phyloP scores from a whole-genome alignment of 139 green algal species.

The Ostreobium quekettii region DNA sequence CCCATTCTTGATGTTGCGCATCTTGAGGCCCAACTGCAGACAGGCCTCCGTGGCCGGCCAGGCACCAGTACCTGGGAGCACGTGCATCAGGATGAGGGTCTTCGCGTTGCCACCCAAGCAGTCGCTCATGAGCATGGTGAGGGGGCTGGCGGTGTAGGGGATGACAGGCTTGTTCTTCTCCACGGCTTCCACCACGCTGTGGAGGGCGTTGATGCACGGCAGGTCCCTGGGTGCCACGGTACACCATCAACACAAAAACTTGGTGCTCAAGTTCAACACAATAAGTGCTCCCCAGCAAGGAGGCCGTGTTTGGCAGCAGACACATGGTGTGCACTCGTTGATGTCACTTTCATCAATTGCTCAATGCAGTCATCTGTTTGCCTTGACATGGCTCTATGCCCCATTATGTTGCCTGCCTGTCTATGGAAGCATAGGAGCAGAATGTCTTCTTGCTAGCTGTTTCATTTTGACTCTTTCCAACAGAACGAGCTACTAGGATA shows the following conservation, averaged over 20 bases:
- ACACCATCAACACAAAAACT: too few species aligned
- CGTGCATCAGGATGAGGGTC: constrained; percentile 72
- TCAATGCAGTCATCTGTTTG: too few species aligned
- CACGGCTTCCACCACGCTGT: constrained; percentile 14
- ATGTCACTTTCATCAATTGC: too few species aligned
- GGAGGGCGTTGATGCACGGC: not conserved
- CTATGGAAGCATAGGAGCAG: not conserved
- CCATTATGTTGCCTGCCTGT: too few species aligned
- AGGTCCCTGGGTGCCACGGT: not conserved
- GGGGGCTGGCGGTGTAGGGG: constrained; percentile 50
- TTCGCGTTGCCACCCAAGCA: constrained; percentile 69
- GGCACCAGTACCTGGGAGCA: constrained; percentile 23
- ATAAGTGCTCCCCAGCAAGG: too few species aligned
- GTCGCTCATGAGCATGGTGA: constrained; percentile 97
- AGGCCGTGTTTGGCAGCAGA: too few species aligned
- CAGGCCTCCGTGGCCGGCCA: not conserved
- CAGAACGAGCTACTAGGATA: not conserved
- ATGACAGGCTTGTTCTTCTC: constrained; percentile 37
- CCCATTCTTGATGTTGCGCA: constrained; percentile 4
- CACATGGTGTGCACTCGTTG: too few species aligned
- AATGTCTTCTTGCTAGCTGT: not conserved
- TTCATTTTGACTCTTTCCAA: not conserved
- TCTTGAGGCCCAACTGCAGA: not conserved
- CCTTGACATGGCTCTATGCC: too few species aligned
- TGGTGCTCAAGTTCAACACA: too few species aligned